A percentile compares a stretch with the other conserved stretches of the same genome.
These are phyloP conservation scores for Sclerospora graminicola DNA, from an alignment of 352 stramenopile species.

Conservation along the genomic window DNA sequence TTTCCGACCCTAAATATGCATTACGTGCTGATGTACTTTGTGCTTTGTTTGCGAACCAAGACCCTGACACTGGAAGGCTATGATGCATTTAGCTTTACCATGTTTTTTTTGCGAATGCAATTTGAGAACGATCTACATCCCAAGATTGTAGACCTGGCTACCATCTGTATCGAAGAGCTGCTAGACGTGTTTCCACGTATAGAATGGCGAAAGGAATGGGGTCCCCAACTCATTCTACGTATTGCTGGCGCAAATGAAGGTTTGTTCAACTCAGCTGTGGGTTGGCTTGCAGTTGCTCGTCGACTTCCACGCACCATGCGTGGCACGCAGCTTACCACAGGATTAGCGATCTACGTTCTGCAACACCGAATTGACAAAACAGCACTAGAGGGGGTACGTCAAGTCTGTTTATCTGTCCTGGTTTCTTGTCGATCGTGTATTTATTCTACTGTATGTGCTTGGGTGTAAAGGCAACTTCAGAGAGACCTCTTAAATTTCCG, in stretches of 20 bases:
- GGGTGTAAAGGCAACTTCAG: slow-evolving; percentile 25
- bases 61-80: slow-evolving; percentile 54
- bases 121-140: slow-evolving; percentile 68
- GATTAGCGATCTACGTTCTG: slow-evolving; percentile 66
- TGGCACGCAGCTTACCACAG: slow-evolving; percentile 66
- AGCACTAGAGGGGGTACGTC: slow-evolving; percentile 31
- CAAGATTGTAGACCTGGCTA: slow-evolving; percentile 65
- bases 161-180: slow-evolving; percentile 71
- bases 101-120: slow-evolving; percentile 83
- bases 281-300: slow-evolving; percentile 64
- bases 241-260: slow-evolving; percentile 69
- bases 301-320: slow-evolving; percentile 60
- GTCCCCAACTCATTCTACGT: slow-evolving; percentile 58
- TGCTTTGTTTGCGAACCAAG: slow-evolving; percentile 62
- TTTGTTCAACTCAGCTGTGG: slow-evolving; percentile 62
- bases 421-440: background rate
- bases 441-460: background rate
- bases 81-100: slow-evolving; percentile 75
- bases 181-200: slow-evolving; percentile 54
- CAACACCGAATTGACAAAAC: slow-evolving; percentile 70
- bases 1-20: slow-evolving; percentile 80
- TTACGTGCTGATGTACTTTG: slow-evolving; percentile 62
- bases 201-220: slow-evolving; percentile 73
- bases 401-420: background rate
- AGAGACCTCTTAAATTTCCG: slow-evolving; percentile 69